phyloP scores from a whole-genome alignment of 495 filamentous ascomycete genomes.

The Neurospora tetrasperma region DNA sequence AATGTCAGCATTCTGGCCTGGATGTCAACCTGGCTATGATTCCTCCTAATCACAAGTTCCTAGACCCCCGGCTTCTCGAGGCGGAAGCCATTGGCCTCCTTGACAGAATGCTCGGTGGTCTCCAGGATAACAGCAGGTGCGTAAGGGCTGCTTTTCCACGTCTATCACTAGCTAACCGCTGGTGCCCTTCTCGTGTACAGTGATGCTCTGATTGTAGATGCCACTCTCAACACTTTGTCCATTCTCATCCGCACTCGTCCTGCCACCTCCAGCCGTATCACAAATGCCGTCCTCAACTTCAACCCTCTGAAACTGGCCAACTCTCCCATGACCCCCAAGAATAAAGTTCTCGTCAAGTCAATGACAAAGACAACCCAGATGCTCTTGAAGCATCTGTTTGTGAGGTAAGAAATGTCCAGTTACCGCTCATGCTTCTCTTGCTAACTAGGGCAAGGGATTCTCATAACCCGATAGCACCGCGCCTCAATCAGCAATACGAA shows the following conservation, averaged over 20 bases:
- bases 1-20: slow-evolving; percentile 62
- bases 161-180: neutral
- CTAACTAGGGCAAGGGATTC: slow-evolving; percentile 48
- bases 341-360: slow-evolving; percentile 73
- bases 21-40: slow-evolving; percentile 83
- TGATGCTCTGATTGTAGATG: slow-evolving; percentile 82
- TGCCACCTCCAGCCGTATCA: slow-evolving; percentile 70
- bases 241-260: slow-evolving; percentile 71
- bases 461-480: slow-evolving; percentile 51
- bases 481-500: slow-evolving; percentile 76
- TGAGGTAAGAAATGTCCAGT: slow-evolving; percentile 43
- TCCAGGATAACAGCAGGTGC: slow-evolving; percentile 79
- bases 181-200: slow-evolving; percentile 31
- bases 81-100: slow-evolving; percentile 83
- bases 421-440: neutral
- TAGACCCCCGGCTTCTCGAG: slow-evolving; percentile 71
- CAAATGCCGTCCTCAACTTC: slow-evolving; percentile 78
- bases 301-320: slow-evolving; percentile 74
- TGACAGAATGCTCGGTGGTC: slow-evolving; percentile 74
- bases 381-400: slow-evolving; percentile 68
- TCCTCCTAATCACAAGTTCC: slow-evolving; percentile 65
- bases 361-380: slow-evolving; percentile 87
- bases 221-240: slow-evolving; percentile 79
- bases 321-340: slow-evolving; percentile 64
- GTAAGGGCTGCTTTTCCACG: slow-evolving; percentile 10